phyloP scores from a whole-genome alignment of 345 rosid species.

The Eucalyptus rudis region DNA sequence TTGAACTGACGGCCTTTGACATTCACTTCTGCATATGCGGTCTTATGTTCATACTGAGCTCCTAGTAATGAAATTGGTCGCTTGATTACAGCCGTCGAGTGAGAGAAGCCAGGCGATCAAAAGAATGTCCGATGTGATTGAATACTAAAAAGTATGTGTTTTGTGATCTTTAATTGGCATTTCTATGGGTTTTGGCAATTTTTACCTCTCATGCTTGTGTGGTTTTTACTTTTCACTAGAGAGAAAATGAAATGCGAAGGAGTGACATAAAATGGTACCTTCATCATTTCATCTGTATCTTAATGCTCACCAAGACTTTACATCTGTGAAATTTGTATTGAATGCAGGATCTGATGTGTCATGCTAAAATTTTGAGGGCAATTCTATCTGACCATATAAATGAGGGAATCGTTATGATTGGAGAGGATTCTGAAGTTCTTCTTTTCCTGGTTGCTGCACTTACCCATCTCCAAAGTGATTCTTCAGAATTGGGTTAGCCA shows the following conservation, averaged over 20 bases:
- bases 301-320: neutral
- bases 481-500: conserved; percentile 19
- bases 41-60: neutral
- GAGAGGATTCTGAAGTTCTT: neutral
- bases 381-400: neutral
- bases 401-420: conserved; percentile 14
- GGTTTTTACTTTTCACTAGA: neutral
- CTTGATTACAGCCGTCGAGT: neutral
- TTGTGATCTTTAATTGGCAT: neutral
- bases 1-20: neutral
- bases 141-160: neutral
- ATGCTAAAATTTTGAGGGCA: conserved; percentile 1
- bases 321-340: neutral
- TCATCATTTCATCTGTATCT: neutral
- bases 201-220: neutral
- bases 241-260: neutral
- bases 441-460: neutral
- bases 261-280: neutral
- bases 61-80: neutral
- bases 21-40: neutral
- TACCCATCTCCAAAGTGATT: neutral
- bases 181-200: neutral
- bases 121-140: neutral
- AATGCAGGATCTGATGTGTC: conserved; percentile 18
- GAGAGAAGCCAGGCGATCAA: neutral